These are phyloP conservation scores for Myxozyma vanderwaltii DNA, from an alignment of 805 yeast species.

Conservation along the genomic window DNA sequence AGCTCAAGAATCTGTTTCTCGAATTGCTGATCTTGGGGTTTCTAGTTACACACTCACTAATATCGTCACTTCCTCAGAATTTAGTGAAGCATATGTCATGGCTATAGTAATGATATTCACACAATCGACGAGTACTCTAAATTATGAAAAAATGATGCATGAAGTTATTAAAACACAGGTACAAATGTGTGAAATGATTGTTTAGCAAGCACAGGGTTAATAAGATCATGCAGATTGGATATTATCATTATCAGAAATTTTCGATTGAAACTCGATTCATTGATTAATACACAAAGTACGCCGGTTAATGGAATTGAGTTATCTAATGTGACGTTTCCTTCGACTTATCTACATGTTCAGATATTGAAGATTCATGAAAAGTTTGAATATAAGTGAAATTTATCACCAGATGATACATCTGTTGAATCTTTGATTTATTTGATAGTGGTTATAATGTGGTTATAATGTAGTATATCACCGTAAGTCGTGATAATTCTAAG, in stretches of 20 bases:
- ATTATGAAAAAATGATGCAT: not conserved
- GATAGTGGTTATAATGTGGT: no score
- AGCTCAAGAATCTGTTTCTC: constrained; percentile 18
- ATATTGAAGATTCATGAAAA: constrained; percentile 11
- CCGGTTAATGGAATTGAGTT: not conserved
- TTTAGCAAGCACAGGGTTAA: constrained; percentile 28
- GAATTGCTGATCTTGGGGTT: constrained; percentile 22
- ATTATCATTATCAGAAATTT: constrained; percentile 23
- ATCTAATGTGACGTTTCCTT: not conserved
- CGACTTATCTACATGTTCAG: constrained; percentile 8
- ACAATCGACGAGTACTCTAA: constrained; percentile 5
- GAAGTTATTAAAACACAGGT: constrained; percentile 15
- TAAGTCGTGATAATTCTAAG: no score
- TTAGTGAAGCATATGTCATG: constrained; percentile 26
- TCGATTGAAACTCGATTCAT: constrained; percentile 12
- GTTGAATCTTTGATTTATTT: no score
- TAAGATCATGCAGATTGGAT: constrained; percentile 35
- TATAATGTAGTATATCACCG: no score
- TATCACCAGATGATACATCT: not conserved
- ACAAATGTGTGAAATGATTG: constrained; percentile 25
- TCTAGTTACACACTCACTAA: constrained; percentile 20
- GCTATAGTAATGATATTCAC: constrained; percentile 31
- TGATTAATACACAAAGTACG: not conserved
- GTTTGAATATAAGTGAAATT: not conserved
- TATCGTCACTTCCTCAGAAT: constrained; percentile 26